Evolutionary conservation across 192 early-diverging fungal species (phyloP), one percentile per base, ranked within the genome.

Genomic region (Backusella morwellensis): DNA sequence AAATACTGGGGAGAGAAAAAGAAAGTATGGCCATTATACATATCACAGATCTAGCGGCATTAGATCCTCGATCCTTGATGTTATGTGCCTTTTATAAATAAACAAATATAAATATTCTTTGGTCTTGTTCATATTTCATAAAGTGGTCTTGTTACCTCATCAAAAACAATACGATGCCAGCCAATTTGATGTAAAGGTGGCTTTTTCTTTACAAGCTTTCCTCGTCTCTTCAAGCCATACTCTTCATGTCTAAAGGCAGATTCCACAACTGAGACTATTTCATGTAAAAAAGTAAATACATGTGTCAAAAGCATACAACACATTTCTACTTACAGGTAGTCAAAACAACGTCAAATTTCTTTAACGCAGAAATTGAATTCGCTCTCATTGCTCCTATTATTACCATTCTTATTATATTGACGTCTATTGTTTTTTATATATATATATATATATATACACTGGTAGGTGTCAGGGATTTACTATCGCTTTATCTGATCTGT

Each of bases 111-210:
- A 41, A 56, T 23, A 42, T 41, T 40, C 2, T 26, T 3, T 69
- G 3, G 4, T 9, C 38, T 40, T 40, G 38, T 12, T 40, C 2
- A 1, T 40, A 12, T 40, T 40, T 40, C 38, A 40, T 11, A 40
- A 35, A 6, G 38, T 6, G 35, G 2, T 40, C 15, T 47, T 32
- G 29, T 15, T 73, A 72, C 77, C 69, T 80, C 78, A 72, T 98
- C 96, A 7, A 98, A 83, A 1, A 98, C 85, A 19, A 98, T 85
- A 8, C 97, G 91, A 78, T 90, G 90, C 96, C 95, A 98, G 0
- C 87, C 36, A 38, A 97, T 87, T 0, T 79, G 75, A 78, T 97
- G 96, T 42, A 98, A 79, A 44, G 92, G 44, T 1, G 92, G 92
- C 7, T 78, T 72, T 44, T 92, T 90, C 68, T 90, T 91, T 68